Evolutionary conservation across 352 stramenopile genomes (phyloP).

Genomic region (Globisporangium radiosum): DNA sequence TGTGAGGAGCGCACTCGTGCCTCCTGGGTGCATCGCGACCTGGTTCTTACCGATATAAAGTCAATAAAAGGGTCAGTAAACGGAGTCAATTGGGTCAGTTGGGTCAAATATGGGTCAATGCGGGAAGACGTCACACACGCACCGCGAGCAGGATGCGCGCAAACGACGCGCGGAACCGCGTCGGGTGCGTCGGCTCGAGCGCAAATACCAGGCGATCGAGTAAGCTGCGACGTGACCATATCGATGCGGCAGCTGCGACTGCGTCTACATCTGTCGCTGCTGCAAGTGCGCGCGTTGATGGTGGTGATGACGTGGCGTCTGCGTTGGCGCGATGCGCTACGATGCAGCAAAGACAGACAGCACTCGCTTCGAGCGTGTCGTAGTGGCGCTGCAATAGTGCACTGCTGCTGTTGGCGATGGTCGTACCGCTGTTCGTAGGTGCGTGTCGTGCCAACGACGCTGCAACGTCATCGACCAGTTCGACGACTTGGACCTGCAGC

Average conservation of each 20-base stretch:
- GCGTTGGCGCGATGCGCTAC: background rate
- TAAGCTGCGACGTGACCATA: background rate
- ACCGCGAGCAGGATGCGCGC: slow-evolving; percentile 27
- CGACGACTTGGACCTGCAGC: slow-evolving; percentile 31
- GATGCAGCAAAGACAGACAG: slow-evolving; percentile 5
- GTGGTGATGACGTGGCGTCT: background rate
- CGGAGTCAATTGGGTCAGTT: background rate
- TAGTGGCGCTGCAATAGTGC: slow-evolving; percentile 6
- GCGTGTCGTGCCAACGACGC: slow-evolving; percentile 11
- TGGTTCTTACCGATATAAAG: background rate
- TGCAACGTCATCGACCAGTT: slow-evolving; percentile 26
- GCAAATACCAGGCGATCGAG: slow-evolving; percentile 9
- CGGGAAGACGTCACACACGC: slow-evolving; percentile 4
- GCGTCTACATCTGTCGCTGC: background rate
- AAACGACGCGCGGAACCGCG: slow-evolving; percentile 33
- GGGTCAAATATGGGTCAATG: no score
- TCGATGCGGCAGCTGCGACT: background rate
- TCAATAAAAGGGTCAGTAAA: background rate
- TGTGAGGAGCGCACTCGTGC: slow-evolving; percentile 4
- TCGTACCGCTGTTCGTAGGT: no score
- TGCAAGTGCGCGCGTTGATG: background rate
- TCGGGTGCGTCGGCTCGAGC: slow-evolving; percentile 24
- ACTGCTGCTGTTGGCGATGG: background rate
- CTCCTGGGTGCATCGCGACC: slow-evolving; percentile 2
- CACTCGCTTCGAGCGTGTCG: slow-evolving; percentile 12